Evolutionary conservation across 2,329 filamentous ascomycete genomes (phyloP).

Genomic region (Monosporascus sp.): DNA sequence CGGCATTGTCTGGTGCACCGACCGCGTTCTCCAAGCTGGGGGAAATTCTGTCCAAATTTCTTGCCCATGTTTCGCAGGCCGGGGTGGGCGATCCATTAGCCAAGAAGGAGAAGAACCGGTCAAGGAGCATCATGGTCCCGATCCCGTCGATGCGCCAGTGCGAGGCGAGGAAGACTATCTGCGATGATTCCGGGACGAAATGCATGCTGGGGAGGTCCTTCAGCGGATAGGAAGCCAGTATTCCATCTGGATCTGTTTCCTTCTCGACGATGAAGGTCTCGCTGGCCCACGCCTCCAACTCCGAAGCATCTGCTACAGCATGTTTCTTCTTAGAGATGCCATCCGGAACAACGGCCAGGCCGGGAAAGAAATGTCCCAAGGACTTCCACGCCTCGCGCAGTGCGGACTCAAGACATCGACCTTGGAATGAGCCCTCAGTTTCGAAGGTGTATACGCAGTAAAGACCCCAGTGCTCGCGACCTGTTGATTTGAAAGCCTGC

Average conservation of each 20-base stretch:
- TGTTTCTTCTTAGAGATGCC: slow-evolving; percentile 1
- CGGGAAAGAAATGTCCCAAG: slow-evolving; percentile 1
- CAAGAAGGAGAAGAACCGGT: no score
- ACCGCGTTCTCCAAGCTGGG: slow-evolving; percentile 1
- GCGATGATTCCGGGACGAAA: slow-evolving; percentile 1
- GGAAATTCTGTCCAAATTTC: neutral
- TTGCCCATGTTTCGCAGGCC: no score
- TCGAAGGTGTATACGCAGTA: slow-evolving; percentile 1
- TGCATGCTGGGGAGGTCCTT: slow-evolving; percentile 2
- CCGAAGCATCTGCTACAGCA: neutral
- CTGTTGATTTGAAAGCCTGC: neutral
- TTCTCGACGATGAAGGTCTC: slow-evolving; percentile 2
- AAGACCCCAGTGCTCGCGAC: slow-evolving; percentile 2
- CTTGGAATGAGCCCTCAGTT: neutral
- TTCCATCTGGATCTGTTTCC: neutral
- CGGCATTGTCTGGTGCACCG: neutral
- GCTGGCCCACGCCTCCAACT: neutral
- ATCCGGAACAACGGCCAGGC: neutral
- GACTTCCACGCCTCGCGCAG: slow-evolving; percentile 3
- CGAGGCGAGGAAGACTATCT: no score
- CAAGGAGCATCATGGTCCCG: no score
- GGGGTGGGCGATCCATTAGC: no score
- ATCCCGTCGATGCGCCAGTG: no score
- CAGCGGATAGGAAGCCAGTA: neutral
- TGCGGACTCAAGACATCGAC: neutral